Conservation (phyloP, 2,329 filamentous ascomycete genomes). For the Didymella pinodella region DNA sequence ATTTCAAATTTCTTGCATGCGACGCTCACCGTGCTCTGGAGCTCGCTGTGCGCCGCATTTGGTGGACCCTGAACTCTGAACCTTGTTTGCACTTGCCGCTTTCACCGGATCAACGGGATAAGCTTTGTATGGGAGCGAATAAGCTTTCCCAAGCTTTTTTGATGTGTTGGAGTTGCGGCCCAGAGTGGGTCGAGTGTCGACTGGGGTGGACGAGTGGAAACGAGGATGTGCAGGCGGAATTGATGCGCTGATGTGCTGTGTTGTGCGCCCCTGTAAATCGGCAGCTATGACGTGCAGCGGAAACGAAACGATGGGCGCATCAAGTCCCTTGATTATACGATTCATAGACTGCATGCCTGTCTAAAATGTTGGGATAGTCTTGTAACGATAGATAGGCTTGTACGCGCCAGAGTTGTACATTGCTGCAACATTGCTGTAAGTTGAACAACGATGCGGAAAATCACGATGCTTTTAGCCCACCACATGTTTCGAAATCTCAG, state of each 20-base stretch:
- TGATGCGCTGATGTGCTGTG: neutral
- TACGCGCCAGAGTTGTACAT: neutral
- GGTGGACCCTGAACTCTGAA: slow-evolving; percentile 1
- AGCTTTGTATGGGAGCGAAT: slow-evolving; percentile 2
- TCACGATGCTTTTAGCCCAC: slow-evolving; percentile 9
- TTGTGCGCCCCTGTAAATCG: neutral
- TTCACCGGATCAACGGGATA: neutral
- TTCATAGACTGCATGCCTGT: neutral
- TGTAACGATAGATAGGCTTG: neutral
- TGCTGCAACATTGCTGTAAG: neutral
- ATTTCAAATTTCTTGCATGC: neutral
- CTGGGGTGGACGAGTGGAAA: neutral
- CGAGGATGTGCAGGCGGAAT: neutral
- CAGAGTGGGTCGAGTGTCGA: neutral
- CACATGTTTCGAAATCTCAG: slow-evolving; percentile 5
- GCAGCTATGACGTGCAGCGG: too few relatives aligned
- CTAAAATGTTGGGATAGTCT: neutral
- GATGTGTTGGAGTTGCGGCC: neutral
- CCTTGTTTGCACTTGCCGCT: neutral
- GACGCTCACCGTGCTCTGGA: neutral
- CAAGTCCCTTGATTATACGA: neutral
- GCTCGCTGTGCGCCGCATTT: neutral
- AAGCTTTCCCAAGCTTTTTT: slow-evolving; percentile 16
- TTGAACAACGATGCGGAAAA: neutral
- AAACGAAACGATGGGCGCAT: too few relatives aligned